Base-by-base conservation (phyloP, 2,329 filamentous ascomycete genomes). In the Alternaria triticina region DNA sequence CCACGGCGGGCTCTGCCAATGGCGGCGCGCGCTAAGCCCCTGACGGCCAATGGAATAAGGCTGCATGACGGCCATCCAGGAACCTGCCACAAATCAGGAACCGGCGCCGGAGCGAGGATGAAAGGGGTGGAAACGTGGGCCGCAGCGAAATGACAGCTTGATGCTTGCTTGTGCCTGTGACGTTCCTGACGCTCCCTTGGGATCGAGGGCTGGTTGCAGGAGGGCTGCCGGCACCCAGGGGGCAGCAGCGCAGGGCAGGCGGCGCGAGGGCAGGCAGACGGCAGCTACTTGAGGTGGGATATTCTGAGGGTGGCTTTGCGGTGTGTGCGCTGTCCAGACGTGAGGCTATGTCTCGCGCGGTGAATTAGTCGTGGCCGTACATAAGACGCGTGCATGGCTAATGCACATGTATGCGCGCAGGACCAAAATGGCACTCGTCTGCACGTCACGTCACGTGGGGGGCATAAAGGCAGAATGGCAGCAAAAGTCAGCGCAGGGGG, bases 21-120 rank as follows among this genome's bases (percentile, higher is more conserved):
- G 61, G 61, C 33, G 25, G 43, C n/a, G 17, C 60, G 43, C 49
- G 54, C 68, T 61, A 66, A 64, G 57, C 54, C 30, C 54, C 54
- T 61, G 57, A 57, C 17, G 63, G 67, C 67, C 64, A 71, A 70
- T 67, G 61, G 68, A 69, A 69, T 71, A 72, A 74, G 74, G 75
- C 73, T 77, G 74, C 70, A 75, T 70, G 67, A 67, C 56, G 59
- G 54, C 65, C 61, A 54, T 61, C 69, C 75, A 77, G 74, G 74
- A 73, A 78, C 75, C 68, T 71, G 66, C 56, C 63, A 69, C 69
- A 65, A 68, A 69, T 68, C 65, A 68, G 62, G 62, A 59, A 70
- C 69, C 65, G 70, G 70, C 60, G 64, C 54, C 66, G 68, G 61
- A 62, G 67, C 67, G 57, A 61, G 52, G 51, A 57, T 62, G 57